These are phyloP conservation scores for Cyberlindnera maritima DNA, from an alignment of 805 yeast species.

Conservation along the genomic window DNA sequence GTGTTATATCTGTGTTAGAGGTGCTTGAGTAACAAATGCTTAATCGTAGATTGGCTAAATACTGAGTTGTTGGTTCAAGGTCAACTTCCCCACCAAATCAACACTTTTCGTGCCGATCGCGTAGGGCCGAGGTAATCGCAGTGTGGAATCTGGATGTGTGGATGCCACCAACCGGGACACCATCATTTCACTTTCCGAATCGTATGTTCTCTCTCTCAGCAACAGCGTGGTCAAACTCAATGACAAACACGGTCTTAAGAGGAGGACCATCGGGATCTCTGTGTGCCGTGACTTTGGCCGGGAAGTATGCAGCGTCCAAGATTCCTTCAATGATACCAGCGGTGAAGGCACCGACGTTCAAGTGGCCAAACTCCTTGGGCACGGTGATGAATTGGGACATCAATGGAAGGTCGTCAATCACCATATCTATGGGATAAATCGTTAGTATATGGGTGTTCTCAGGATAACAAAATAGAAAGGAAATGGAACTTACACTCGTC, in stretches of 20 bases:
- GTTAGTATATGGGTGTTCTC: neutral
- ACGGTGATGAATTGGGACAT: conserved; percentile 70
- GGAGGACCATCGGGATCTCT: conserved; percentile 59
- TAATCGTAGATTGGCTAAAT: no score
- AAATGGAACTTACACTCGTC: conserved; percentile 39
- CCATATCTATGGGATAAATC: conserved; percentile 25
- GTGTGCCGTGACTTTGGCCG: conserved; percentile 81
- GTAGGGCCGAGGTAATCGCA: no score
- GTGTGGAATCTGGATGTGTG: no score
- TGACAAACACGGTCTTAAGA: conserved; percentile 68
- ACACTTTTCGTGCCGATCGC: no score
- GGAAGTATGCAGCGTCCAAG: conserved; percentile 67
- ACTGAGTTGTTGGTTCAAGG: no score
- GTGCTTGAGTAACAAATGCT: no score
- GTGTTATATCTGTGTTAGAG: no score
- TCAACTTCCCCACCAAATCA: no score
- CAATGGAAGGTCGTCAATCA: conserved; percentile 71
- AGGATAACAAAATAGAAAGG: neutral
- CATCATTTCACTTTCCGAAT: conserved; percentile 31
- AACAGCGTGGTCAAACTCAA: conserved; percentile 63
- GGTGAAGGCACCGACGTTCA: conserved; percentile 78
- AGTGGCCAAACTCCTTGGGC: conserved; percentile 74
- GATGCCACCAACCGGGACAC: no score
- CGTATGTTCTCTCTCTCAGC: conserved; percentile 51
- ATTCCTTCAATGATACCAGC: conserved; percentile 88